These are phyloP conservation scores for Arachis stenosperma DNA, from an alignment of 306 rosid genomes.

Conservation along the genomic window DNA sequence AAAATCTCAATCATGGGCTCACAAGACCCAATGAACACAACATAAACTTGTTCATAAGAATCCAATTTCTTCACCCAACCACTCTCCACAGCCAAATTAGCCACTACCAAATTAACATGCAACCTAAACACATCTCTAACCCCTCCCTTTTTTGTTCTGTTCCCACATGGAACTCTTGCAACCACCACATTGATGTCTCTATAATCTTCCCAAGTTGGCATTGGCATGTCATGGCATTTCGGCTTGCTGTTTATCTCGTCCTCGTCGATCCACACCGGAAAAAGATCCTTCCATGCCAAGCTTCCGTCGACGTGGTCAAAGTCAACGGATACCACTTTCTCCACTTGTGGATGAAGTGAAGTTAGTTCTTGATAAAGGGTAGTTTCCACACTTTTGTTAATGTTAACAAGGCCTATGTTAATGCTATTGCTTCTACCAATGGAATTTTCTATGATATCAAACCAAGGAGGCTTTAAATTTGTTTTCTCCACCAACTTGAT, in stretches of 20 bases:
- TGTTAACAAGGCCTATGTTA: slow-evolving; percentile 58
- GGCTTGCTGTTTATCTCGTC: slow-evolving; percentile 43
- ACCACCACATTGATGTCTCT: slow-evolving; percentile 58
- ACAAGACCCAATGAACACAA: slow-evolving; percentile 67
- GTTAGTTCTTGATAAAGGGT: slow-evolving; percentile 15
- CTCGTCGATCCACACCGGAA: slow-evolving; percentile 76
- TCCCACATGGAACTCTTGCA: slow-evolving; percentile 59
- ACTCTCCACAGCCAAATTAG: slow-evolving; percentile 59
- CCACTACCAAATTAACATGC: slow-evolving; percentile 77
- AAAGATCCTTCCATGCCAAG: slow-evolving; percentile 53
- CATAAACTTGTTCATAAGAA: slow-evolving; percentile 51
- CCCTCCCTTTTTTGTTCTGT: slow-evolving; percentile 12
- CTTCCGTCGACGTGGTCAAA: slow-evolving; percentile 41
- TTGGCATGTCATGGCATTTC: slow-evolving; percentile 57
- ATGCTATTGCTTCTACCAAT: slow-evolving; percentile 19
- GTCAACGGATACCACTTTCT: slow-evolving; percentile 37
- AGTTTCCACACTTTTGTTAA: slow-evolving; percentile 10
- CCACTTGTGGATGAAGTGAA: slow-evolving; percentile 28
- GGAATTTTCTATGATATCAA: slow-evolving; percentile 38
- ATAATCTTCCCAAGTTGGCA: slow-evolving; percentile 47
- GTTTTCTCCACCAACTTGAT: neutral
- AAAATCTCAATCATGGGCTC: slow-evolving; percentile 79
- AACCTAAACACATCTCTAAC: slow-evolving; percentile 58
- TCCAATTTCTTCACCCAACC: slow-evolving; percentile 47
- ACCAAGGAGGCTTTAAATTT: slow-evolving; percentile 32